Evolutionary conservation across 73 alveolate species (phyloP).

Genomic region (Symbiodinium pilosum): DNA sequence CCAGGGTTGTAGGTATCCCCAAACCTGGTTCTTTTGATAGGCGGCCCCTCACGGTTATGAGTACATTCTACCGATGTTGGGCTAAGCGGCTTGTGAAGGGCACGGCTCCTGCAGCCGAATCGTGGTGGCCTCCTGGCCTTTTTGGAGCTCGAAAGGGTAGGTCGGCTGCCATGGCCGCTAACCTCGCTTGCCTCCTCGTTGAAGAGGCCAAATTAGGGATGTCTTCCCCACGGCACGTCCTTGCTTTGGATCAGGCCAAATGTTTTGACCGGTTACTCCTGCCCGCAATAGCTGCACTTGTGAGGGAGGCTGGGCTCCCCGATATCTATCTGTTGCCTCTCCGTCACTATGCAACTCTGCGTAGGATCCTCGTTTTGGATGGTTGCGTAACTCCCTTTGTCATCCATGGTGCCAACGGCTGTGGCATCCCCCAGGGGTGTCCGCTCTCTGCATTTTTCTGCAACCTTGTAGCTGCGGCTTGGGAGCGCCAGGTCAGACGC

Average conservation of each 20-base stretch:
- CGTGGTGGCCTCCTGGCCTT: neutral
- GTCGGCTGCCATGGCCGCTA: neutral
- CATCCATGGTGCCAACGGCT: neutral
- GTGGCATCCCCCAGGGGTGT: neutral
- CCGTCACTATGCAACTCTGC: neutral
- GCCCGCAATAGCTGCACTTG: neutral
- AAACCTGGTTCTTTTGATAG: too few species aligned
- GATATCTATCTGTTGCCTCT: neutral
- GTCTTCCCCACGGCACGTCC: neutral
- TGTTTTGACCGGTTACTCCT: neutral
- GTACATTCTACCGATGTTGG: too few species aligned
- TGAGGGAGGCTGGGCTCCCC: neutral
- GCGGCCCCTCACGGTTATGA: too few species aligned
- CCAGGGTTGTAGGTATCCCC: too few species aligned
- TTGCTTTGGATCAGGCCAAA: neutral
- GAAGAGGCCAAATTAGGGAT: neutral
- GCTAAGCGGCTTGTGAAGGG: neutral
- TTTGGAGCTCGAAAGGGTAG: neutral
- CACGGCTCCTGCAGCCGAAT: neutral
- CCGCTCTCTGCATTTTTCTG: neutral
- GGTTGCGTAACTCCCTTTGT: neutral
- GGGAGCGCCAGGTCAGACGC: neutral
- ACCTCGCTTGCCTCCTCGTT: neutral
- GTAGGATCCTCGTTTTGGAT: neutral
- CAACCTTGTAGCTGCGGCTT: neutral